These are phyloP conservation scores for Cucurbita argyrosperma DNA, from an alignment of 306 rosid genomes.

Conservation along the genomic window DNA sequence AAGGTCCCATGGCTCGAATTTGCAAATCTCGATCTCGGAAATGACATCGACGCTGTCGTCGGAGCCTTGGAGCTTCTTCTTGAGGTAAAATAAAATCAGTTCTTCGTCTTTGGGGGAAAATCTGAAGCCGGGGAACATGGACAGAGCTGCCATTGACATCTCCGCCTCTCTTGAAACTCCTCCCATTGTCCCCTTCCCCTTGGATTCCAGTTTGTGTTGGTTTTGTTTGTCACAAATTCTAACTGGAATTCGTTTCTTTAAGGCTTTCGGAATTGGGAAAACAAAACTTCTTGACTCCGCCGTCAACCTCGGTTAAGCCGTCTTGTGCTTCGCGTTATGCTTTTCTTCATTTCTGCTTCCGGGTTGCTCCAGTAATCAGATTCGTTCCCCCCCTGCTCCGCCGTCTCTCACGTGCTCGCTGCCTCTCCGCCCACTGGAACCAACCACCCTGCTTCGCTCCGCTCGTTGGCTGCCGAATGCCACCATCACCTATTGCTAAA, in stretches of 20 bases:
- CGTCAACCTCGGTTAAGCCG: background rate
- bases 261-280: background rate
- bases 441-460: too few relatives aligned
- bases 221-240: background rate
- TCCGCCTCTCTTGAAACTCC: conserved; percentile 36
- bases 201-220: background rate
- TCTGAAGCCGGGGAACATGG: conserved; percentile 89
- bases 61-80: conserved; percentile 49
- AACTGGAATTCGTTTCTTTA: background rate
- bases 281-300: background rate
- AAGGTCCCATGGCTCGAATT: conserved; percentile 81
- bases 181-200: conserved; percentile 2
- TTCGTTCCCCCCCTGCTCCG: background rate
- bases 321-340: background rate
- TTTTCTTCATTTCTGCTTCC: background rate
- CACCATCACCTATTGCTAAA: too few relatives aligned
- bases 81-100: conserved; percentile 59
- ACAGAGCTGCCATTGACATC: conserved; percentile 50
- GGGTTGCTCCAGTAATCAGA: conserved; percentile 4
- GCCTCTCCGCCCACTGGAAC: background rate
- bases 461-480: too few relatives aligned
- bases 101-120: conserved; percentile 93
- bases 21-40: conserved; percentile 73
- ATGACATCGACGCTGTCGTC: conserved; percentile 57
- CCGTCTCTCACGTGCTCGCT: background rate